Evolutionary conservation across 2,329 filamentous ascomycete species (phyloP).

Genomic region (Phialemoniopsis sp.): DNA sequence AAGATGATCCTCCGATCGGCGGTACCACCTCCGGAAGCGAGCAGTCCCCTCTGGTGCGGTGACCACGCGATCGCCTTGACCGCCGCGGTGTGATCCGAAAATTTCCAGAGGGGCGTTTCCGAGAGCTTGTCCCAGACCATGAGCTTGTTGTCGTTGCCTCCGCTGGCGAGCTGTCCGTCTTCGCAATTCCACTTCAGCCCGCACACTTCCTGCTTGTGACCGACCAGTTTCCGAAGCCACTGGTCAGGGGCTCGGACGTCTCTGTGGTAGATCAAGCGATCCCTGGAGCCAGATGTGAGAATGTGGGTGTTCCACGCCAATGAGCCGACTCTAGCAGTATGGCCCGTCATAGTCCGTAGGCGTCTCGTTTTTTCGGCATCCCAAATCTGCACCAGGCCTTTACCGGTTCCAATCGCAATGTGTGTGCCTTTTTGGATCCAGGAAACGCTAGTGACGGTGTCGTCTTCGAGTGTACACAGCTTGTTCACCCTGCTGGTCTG

Average conservation of each 20-base stretch:
- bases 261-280: conserved; percentile 90
- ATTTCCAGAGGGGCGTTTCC: conserved; percentile 90
- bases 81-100: conserved; percentile 89
- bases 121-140: conserved; percentile 98
- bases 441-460: conserved; percentile 92
- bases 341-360: conserved; percentile 92
- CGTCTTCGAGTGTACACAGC: conserved; percentile 81
- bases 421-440: conserved; percentile 99
- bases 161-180: conserved; percentile 89
- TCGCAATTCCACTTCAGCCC: conserved; percentile 96
- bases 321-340: conserved; percentile 87
- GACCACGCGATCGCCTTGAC: conserved; percentile 99
- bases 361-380: conserved; percentile 84
- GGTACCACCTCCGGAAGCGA: conserved; percentile 95
- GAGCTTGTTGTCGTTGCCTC: conserved; percentile 97
- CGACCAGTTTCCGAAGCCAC: conserved; percentile 79
- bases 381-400: conserved; percentile 96
- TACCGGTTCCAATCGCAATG: conserved; percentile 89
- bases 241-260: conserved; percentile 92
- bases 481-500: conserved; percentile 88
- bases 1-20: conserved; percentile 97
- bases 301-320: conserved; percentile 98
- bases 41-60: conserved; percentile 85
- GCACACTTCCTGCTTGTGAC: conserved; percentile 97
- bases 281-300: conserved; percentile 88